A percentile compares a stretch with the other conserved stretches of the same genome.
Conservation (phyloP, 2,329 filamentous ascomycete species). For the Didymella sp. region DNA sequence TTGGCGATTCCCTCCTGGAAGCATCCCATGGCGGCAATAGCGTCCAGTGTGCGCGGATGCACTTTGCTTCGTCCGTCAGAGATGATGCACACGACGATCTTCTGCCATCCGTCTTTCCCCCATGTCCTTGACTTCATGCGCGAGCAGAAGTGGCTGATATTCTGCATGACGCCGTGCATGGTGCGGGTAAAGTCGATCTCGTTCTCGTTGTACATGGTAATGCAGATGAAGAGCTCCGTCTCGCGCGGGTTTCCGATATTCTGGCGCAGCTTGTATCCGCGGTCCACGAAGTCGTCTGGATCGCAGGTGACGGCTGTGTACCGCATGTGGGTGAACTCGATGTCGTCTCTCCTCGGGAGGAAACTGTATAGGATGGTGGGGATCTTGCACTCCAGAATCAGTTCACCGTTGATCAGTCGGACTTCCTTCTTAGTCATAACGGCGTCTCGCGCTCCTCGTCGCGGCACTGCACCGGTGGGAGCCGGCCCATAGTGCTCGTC, state of each 20-base stretch:
- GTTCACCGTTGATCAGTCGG: conserved; percentile 93
- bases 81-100: conserved; percentile 97
- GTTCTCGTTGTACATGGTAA: conserved; percentile 99
- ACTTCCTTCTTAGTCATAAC: conserved; percentile 95
- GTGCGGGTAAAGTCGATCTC: conserved; percentile 96
- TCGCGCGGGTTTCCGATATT: conserved; percentile 87
- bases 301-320: conserved; percentile 99
- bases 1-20: conserved; percentile 99
- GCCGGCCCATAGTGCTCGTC: conserved; percentile 85
- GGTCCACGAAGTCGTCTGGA: conserved; percentile 87
- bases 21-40: conserved; percentile 93
- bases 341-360: conserved; percentile 86
- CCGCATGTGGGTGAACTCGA: conserved; percentile 98
- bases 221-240: conserved; percentile 93
- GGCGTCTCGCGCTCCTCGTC: conserved; percentile 83
- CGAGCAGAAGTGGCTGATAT: conserved; percentile 95
- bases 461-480: conserved; percentile 83
- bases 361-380: conserved; percentile 98
- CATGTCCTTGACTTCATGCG: conserved; percentile 91
- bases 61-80: conserved; percentile 94
- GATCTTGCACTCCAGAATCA: conserved; percentile 98
- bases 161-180: conserved; percentile 99
- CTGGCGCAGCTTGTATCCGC: conserved; percentile 91
- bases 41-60: conserved; percentile 90
- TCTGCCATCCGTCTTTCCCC: conserved; percentile 98